Conservation (phyloP, 164 flowering plant species). For the Vitis riparia region DNA sequence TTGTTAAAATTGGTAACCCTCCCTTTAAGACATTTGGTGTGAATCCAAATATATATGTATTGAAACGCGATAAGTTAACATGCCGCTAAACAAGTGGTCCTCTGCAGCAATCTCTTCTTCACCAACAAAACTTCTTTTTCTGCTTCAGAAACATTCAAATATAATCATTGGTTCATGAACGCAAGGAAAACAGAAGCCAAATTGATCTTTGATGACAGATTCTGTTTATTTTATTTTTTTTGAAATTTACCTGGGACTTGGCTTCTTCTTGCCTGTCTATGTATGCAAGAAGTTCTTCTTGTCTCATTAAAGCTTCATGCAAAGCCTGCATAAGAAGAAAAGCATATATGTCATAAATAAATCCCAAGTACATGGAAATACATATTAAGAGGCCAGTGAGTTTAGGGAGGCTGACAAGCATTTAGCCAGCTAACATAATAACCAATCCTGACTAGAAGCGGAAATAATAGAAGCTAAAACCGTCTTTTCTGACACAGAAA, state of each 20-base stretch:
- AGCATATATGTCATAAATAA: background rate
- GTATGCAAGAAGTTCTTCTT: slow-evolving; percentile 46
- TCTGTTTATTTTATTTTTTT: too few species aligned
- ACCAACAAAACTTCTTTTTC: slow-evolving; percentile 63
- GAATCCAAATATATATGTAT: background rate
- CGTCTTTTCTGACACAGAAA: too few species aligned
- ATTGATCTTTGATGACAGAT: background rate
- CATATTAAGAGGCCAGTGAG: too few species aligned
- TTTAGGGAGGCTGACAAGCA: too few species aligned
- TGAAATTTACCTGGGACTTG: slow-evolving; percentile 18
- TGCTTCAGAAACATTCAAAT: slow-evolving; percentile 16
- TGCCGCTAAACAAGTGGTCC: background rate
- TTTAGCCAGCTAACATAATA: too few species aligned
- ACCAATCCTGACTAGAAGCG: too few species aligned
- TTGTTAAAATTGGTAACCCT: slow-evolving; percentile 1
- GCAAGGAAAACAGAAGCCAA: background rate
- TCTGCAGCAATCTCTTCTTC: slow-evolving; percentile 18
- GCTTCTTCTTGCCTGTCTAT: slow-evolving; percentile 33
- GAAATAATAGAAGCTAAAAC: too few species aligned
- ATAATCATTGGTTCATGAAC: background rate
- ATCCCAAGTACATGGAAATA: background rate
- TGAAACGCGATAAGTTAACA: background rate
- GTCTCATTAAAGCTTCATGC: slow-evolving; percentile 45
- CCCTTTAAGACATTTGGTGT: background rate
- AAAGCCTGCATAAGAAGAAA: slow-evolving; percentile 30